Base-by-base conservation (phyloP, 495 filamentous ascomycete species). In the Mycothermus thermophilus region DNA sequence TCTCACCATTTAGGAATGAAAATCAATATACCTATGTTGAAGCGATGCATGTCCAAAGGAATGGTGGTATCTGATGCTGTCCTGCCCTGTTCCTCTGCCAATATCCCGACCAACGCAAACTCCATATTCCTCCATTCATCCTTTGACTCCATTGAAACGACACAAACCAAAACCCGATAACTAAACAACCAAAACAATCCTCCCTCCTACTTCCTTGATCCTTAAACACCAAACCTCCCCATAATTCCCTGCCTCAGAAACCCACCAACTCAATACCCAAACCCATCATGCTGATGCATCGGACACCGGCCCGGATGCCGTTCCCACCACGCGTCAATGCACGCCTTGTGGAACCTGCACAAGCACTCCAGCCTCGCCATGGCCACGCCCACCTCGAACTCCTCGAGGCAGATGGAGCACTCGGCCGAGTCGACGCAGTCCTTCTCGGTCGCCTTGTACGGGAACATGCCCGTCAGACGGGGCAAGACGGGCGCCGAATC, bases 361-460 rank as follows among this genome's bases (percentile, higher is more conserved):
- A 93, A 60, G 55, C 92, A 97, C 59, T 93, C 84, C 39, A 97
- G 60, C 35, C 88, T 64, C 5, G 77, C 84, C 72, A 96, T 77
- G 32, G 74, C 60, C 36, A 80, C 74, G 2, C 88, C 90, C 8
- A 77, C 79, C 46, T 82, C 79, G 51, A 93, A 96, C 46, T 97
- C 92, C 54, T 94, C 92, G 44, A 97, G 79, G 46, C 90, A 97
- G 37, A 97, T 95, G 2, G 83, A 79, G 52, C 90, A 97, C 57
- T 97, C 90, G 6, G 69, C 75, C 34, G 78, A 72, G 15, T 76
- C 77, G 6, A 86, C 62, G 47, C 83, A 90, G 53, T 97, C 90
- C 59, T 95, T 94, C 51, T 93, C 88, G 1, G 78, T 90, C 1
- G 90, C 90, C 12, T 60, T 63, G 49, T 90, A 96, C 28, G 60